Evolutionary conservation across 2,329 filamentous ascomycete genomes (phyloP), one percentile per base, ranked within the genome.

Genomic region (Pseudogymnoascus sp.): DNA sequence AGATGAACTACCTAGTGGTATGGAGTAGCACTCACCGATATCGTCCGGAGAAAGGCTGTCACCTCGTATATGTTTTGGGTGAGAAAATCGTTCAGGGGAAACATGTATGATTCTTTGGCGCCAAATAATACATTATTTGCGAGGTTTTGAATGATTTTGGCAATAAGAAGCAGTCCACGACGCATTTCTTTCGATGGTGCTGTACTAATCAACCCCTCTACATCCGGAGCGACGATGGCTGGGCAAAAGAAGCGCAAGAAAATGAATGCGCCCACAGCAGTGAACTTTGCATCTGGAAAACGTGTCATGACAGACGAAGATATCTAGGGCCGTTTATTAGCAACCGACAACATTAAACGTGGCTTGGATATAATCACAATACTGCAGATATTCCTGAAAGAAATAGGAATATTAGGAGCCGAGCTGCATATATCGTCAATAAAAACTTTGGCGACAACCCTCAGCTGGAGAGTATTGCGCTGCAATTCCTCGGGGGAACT

Each of bases 161-260:
- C 86, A 67, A 89, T 89, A 33, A 89, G 78, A 31, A 89, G 78
- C 5, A 89, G 77, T 3, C 87, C 86, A 62, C 87, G 81, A 17
- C 87, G 80, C 83, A 89, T 87, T 68, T 88, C 86, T 71, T 88
- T 88, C 1, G 86, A 86, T 5, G 86, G 86, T 2, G 83, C 70
- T 1, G 77, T 78, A 15, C 79, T 76, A 17, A 89, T 83, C n/a
- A 89, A 77, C 1, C 85, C 85, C 70, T 89, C 87, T 1, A 80
- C 82, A 70, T 89, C 86, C 0, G 87, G 87, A 1, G 87, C 85
- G 15, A 89, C 87, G 62, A 89, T 89, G 26, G 87, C 87, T 7
- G 87, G 87, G 67, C 87, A 89, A 71, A 89, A 89, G 76, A 89
- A 89, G 7, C 87, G 82, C 23, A 89, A 78, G 70, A 89, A 89